phyloP scores from a whole-genome alignment of 2,329 filamentous ascomycete genomes.

The Talaromyces atroroseus region DNA sequence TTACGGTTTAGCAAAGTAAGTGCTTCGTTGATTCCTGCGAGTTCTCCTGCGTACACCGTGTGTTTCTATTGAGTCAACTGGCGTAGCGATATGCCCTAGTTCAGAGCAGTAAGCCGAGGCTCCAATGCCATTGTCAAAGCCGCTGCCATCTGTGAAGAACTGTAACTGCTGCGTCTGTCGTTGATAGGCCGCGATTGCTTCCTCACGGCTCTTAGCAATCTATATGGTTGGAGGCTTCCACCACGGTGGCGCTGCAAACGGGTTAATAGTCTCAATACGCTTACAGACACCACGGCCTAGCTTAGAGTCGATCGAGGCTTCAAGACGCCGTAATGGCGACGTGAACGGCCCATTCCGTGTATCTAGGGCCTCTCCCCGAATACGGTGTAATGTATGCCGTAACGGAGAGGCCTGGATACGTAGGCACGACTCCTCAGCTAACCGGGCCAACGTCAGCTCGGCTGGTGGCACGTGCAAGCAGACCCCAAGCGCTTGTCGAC shows the following conservation, averaged over 20 bases:
- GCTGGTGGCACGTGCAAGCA: constrained; percentile 22
- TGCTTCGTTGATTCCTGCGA: too few species aligned
- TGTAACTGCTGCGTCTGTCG: background rate
- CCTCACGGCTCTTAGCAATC: background rate
- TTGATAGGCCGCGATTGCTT: background rate
- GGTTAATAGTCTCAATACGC: background rate
- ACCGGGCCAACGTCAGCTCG: constrained; percentile 19
- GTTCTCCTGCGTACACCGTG: background rate
- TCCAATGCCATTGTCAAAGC: background rate
- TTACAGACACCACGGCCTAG: background rate
- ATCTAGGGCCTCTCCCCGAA: too few species aligned
- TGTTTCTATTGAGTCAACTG: background rate
- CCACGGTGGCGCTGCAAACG: background rate
- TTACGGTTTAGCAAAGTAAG: too few species aligned
- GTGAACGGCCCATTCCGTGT: too few species aligned
- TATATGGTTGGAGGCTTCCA: background rate
- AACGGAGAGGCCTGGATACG: too few species aligned
- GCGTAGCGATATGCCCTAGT: background rate
- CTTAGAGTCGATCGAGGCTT: background rate
- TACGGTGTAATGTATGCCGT: too few species aligned
- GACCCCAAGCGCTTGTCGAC: constrained; percentile 18
- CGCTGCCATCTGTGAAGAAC: background rate
- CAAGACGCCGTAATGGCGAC: background rate
- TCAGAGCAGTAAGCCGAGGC: background rate
- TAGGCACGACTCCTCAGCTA: constrained; percentile 20